These are phyloP conservation scores for Fusarium sp. DNA, from an alignment of 2,329 filamentous ascomycete species.

Conservation along the genomic window DNA sequence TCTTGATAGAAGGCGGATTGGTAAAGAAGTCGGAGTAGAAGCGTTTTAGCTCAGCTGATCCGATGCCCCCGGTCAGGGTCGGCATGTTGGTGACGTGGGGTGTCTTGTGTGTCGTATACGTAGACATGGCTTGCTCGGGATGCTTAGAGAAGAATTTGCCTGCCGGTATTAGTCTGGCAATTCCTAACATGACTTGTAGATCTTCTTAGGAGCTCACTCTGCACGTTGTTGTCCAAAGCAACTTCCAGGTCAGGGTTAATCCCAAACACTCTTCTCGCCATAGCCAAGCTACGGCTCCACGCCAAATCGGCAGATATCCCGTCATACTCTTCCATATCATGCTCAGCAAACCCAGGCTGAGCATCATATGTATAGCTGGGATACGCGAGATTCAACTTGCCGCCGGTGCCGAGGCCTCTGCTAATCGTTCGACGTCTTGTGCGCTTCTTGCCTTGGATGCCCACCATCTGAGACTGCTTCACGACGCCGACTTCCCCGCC, in stretches of 20 bases:
- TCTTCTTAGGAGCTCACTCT: constrained; percentile 56
- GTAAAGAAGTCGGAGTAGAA: constrained; percentile 76
- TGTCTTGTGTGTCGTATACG: constrained; percentile 68
- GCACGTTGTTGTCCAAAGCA: constrained; percentile 74
- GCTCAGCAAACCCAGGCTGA: constrained; percentile 77
- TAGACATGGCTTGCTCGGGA: constrained; percentile 71
- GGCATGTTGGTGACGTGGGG: constrained; percentile 78
- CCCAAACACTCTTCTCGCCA: constrained; percentile 72
- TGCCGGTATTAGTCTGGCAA: constrained; percentile 12
- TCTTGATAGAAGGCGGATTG: constrained; percentile 69
- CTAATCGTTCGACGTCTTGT: constrained; percentile 50
- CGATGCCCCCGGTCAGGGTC: constrained; percentile 73
- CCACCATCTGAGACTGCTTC: constrained; percentile 57
- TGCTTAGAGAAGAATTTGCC: constrained; percentile 68
- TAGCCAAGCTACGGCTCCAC: constrained; percentile 73
- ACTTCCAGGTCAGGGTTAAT: constrained; percentile 72
- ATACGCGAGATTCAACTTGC: constrained; percentile 51
- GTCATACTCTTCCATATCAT: constrained; percentile 76
- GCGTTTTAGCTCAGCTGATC: constrained; percentile 65
- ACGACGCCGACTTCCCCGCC: constrained; percentile 56
- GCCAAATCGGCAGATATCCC: constrained; percentile 73
- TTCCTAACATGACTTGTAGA: rapidly evolving
- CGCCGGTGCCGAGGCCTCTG: constrained; percentile 53
- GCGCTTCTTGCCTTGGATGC: constrained; percentile 58
- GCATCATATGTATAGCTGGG: constrained; percentile 58